Base-by-base conservation (phyloP, 179 eudicot genomes). In the Beta macrorhiza region DNA sequence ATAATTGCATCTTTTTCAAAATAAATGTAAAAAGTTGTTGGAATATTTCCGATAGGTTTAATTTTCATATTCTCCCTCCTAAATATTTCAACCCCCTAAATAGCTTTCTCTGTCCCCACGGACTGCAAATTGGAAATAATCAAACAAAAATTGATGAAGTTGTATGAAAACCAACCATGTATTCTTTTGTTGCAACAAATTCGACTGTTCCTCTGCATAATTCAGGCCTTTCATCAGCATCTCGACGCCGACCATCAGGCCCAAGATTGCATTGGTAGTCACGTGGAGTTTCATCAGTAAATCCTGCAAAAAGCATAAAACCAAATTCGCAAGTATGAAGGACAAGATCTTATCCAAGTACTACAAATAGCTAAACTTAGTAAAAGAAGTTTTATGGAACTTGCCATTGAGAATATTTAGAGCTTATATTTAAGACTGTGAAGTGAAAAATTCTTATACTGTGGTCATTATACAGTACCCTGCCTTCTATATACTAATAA, bases 171-270 rank as follows among this genome's bases (percentile, higher is more conserved):
- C 97, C 85, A 82, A 96, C 99, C 98, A 92, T 88, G 81, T 89
- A 96, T 80, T 96, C 99, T 87, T 91, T 91, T 15, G 99, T 74
- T 72, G 98, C 99, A 76, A 96, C 91, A 88, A 96, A 96, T 88
- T 96, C 99, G 83, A 96, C 99, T 52, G 99, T 96, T 85, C 99
- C 98, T 86, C 92, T 88, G 87, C 97, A 93, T 80, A 93, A 84
- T 83, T 96, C 98, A 77, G 99, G 96, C 85, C 98, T 91, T 75
- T 96, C 99, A 87, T 96, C 97, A 86, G 97, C 98, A 90, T 96
- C 98, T 88, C 98, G 90, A 75, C 99, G 98, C 81, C 96, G 92
- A 73, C 99, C 99, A 91, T 93, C 98, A 76, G 97, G 97, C 55
- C 92, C 99, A 81, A 93, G 86, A 86, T 96, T 93, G 91, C 97